These are phyloP conservation scores for Paramyrothecium sp. DNA, from an alignment of 2,329 filamentous ascomycete genomes.

Conservation along the genomic window DNA sequence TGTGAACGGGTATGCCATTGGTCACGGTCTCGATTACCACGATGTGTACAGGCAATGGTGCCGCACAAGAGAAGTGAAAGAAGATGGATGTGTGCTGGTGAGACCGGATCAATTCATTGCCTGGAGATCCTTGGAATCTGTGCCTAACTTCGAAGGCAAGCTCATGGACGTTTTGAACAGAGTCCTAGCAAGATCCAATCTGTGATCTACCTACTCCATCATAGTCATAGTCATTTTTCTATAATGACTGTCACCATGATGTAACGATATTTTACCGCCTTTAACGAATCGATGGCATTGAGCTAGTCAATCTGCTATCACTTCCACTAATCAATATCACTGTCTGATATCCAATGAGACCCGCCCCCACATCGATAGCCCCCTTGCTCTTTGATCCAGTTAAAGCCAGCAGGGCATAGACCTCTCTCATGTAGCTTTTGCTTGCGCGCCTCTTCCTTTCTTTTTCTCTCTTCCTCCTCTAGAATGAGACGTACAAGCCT, in stretches of 20 bases:
- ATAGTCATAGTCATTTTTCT: no score
- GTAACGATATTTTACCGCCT: no score
- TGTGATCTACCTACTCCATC: no score
- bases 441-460: constrained; percentile 38
- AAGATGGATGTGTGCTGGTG: constrained; percentile 58
- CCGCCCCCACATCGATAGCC: constrained; percentile 66
- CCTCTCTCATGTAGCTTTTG: constrained; percentile 52
- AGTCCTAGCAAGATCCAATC: not conserved
- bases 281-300: no score
- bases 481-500: constrained; percentile 33
- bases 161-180: not conserved
- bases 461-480: constrained; percentile 35
- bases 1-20: constrained; percentile 51
- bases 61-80: constrained; percentile 48
- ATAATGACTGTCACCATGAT: no score
- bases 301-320: no score
- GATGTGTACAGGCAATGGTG: constrained; percentile 63
- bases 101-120: constrained; percentile 59
- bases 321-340: not conserved
- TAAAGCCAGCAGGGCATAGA: constrained; percentile 52
- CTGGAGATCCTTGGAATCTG: constrained; percentile 38
- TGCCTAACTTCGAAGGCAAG: not conserved
- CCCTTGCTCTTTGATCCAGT: constrained; percentile 57
- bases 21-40: constrained; percentile 56
- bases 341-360: constrained; percentile 42